Conservation (phyloP, 225 moss, liverwort and hornwort genomes). For the Ulota crispa region DNA sequence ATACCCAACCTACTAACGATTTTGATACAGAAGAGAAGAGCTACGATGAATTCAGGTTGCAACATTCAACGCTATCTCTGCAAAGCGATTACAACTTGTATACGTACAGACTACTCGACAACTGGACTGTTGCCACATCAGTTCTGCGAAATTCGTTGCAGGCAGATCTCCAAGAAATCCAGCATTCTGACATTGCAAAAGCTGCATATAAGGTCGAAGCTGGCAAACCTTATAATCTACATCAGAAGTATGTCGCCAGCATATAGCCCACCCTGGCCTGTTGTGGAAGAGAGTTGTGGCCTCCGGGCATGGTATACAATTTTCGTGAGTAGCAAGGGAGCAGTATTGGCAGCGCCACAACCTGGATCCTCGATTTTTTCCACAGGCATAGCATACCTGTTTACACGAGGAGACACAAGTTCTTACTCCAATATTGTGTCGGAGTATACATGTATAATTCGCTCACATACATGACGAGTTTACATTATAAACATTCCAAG, state of each 20-base stretch:
- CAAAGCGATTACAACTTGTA: background rate
- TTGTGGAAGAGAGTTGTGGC: conserved; percentile 53
- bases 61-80: conserved; percentile 11
- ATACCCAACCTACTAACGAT: conserved; percentile 2
- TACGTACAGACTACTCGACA: conserved; percentile 1
- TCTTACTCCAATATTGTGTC: background rate
- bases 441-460: background rate
- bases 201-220: conserved; percentile 27
- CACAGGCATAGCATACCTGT: conserved; percentile 78
- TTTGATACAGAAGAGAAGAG: background rate
- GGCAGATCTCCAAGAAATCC: background rate
- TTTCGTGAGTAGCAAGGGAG: conserved; percentile 69
- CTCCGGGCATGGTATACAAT: conserved; percentile 68
- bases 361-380: conserved; percentile 50
- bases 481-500: background rate
- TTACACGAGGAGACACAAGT: background rate
- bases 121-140: conserved; percentile 2
- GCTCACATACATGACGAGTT: background rate
- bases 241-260: conserved; percentile 72
- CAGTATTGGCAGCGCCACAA: conserved; percentile 77
- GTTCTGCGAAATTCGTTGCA: background rate
- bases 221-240: conserved; percentile 51
- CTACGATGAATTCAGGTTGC: conserved; percentile 13
- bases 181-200: conserved; percentile 2
- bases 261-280: conserved; percentile 80